Evolutionary conservation across 805 yeast species (phyloP), one percentile per base, ranked within the genome.

Genomic region (Candida gorgasii): DNA sequence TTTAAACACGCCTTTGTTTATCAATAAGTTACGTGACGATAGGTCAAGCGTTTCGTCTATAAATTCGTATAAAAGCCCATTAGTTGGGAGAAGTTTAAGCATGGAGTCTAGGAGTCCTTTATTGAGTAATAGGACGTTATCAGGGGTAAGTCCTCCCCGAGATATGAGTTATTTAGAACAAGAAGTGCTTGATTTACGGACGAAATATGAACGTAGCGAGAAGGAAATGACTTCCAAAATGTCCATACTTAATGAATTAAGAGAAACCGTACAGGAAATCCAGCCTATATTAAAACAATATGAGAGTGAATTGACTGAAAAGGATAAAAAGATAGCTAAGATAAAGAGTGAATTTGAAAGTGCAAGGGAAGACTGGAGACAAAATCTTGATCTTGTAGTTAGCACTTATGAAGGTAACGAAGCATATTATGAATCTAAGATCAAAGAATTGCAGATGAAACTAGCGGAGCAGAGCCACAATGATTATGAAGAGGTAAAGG

Each of bases 341-440:
- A 55, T 79, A 44, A 76, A 73, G 52, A 53, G 52, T 14, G 74
- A 67, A 19, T 72, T 75, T 33, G 84, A 79, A 39, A 52, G 58
- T 12, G 84, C 82, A 34, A 65, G 84, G 20, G 75, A 72, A 36
- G 86, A 82, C 53, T 67, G 84, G 63, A 58, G 83, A 35, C 78
- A 75, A 38, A 80, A 78, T 13, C 69, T 82, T 37, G 82, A 77
- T 45, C 62, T 78, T 33, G 67, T 82, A 57, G 77, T 79, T 33
- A 57, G 63, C 23, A 79, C 80, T 31, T 79, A 80, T 27, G 73
- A 70, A 38, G 84, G 80, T 45, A 78, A 75, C 44, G 84, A 77
- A 46, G 54, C 57, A 15, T 59, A 76, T 24, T 80, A 74, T 51
- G 64, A 70, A 38, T 58, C 62, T n/a, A 76, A 77, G 46, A 60